Percentiles rank a stretch among this genome's conserved stretches.
Conservation (phyloP, 805 yeast genomes). For the Candida stauntonica region DNA sequence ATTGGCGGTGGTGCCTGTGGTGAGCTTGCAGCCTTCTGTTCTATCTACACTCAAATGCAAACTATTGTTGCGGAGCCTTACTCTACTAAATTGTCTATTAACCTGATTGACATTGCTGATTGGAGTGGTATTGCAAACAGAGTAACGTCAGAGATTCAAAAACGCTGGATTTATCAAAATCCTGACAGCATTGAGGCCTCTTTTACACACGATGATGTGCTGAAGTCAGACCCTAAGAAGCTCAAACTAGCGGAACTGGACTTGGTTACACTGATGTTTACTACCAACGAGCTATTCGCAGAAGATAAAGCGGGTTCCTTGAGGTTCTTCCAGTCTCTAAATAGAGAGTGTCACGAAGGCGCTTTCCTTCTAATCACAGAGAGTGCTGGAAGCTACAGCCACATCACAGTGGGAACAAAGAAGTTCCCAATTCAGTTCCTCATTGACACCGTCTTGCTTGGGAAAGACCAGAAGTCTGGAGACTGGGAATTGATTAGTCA, state of each 20-base stretch:
- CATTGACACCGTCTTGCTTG: constrained; percentile 66
- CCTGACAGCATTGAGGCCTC: constrained; percentile 29
- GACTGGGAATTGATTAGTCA: constrained; percentile 63
- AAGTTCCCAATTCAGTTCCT: constrained; percentile 79
- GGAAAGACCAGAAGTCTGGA: constrained; percentile 42
- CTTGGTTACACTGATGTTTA: constrained; percentile 71
- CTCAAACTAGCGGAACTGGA: constrained; percentile 31
- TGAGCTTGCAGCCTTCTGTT: constrained; percentile 60
- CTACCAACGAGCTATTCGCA: constrained; percentile 81
- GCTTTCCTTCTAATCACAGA: constrained; percentile 66
- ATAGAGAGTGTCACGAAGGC: constrained; percentile 48
- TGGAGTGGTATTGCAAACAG: constrained; percentile 56
- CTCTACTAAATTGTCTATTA: constrained; percentile 38
- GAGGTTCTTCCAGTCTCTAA: constrained; percentile 50
- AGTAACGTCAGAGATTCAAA: constrained; percentile 39
- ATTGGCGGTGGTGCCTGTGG: constrained; percentile 93
- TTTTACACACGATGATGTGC: constrained; percentile 35
- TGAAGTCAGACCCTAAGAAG: constrained; percentile 24
- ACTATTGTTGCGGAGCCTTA: constrained; percentile 16
- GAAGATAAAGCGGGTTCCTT: constrained; percentile 62
- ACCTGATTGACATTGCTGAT: constrained; percentile 72
- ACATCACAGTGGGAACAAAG: constrained; percentile 70
- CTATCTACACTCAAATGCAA: constrained; percentile 43
- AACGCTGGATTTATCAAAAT: constrained; percentile 50
- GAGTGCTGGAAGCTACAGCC: constrained; percentile 87